Percentiles rank a stretch among this genome's conserved stretches.
phyloP scores from a whole-genome alignment of 129 eudicot genomes.

The Cynara cardunculus region DNA sequence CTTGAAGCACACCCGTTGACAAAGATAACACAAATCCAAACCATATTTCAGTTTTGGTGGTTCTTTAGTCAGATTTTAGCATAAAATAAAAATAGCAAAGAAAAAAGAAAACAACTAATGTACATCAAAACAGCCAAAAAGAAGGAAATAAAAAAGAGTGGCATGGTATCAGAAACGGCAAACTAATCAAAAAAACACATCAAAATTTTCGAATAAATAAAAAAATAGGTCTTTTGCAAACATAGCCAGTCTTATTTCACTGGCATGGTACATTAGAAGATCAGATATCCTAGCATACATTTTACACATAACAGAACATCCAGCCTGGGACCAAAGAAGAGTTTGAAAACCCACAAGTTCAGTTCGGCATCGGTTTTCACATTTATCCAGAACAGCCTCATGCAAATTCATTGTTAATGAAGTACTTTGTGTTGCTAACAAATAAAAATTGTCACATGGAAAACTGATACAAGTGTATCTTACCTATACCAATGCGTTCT shows the following conservation, averaged over 20 bases:
- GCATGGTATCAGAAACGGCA: not conserved
- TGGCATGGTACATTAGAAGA: not conserved
- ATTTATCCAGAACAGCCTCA: not conserved
- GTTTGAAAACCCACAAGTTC: not conserved
- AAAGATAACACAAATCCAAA: not conserved
- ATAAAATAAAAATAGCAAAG: not conserved
- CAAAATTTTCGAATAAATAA: not conserved
- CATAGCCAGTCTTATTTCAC: not conserved
- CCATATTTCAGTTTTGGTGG: not conserved
- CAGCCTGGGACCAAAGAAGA: not conserved
- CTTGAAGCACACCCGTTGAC: not conserved
- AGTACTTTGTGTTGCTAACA: not conserved
- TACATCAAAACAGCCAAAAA: not conserved
- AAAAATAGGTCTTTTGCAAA: not conserved
- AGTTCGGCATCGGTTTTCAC: not conserved
- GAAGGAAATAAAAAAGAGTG: not conserved
- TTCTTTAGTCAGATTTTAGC: not conserved
- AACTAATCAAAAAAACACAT: not conserved
- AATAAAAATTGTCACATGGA: not conserved
- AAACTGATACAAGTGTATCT: conserved; percentile 1
- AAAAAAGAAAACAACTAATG: not conserved
- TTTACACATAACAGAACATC: not conserved
- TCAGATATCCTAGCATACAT: not conserved
- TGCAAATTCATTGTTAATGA: not conserved
- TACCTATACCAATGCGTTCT: conserved; percentile 93